A percentile compares a stretch with the other conserved stretches of the same genome.
phyloP scores from a whole-genome alignment of 2,329 filamentous ascomycete genomes.

The Fusarium kyushuense region DNA sequence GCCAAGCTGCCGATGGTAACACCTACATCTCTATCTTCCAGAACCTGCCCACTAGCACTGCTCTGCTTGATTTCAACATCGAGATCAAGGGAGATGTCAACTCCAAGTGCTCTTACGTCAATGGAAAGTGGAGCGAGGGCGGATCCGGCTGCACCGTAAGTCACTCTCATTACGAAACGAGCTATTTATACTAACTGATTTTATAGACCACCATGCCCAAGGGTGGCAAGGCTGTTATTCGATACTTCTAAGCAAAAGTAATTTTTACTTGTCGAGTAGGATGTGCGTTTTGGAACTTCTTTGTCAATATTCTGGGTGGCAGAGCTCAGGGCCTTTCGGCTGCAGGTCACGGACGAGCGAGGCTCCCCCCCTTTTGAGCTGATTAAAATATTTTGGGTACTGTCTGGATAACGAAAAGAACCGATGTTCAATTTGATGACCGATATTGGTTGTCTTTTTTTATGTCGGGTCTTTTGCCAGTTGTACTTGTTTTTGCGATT shows the following conservation, averaged over 20 bases:
- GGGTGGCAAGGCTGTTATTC: slow-evolving; percentile 59
- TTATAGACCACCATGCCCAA: slow-evolving; percentile 58
- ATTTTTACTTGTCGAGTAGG: slow-evolving; percentile 28
- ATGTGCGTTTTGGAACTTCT: slow-evolving; percentile 51
- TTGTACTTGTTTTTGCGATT: slow-evolving; percentile 28
- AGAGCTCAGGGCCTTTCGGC: slow-evolving; percentile 40
- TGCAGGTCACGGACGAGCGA: slow-evolving; percentile 36
- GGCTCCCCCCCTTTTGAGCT: slow-evolving; percentile 42
- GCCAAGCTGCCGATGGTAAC: slow-evolving; percentile 67
- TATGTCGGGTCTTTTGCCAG: slow-evolving; percentile 34
- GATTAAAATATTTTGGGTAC: slow-evolving; percentile 40
- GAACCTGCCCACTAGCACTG: slow-evolving; percentile 80
- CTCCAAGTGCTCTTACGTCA: slow-evolving; percentile 72
- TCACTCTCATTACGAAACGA: background rate
- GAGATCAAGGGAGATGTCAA: slow-evolving; percentile 75
- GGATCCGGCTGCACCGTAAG: slow-evolving; percentile 83
- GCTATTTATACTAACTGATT: slow-evolving; percentile 35
- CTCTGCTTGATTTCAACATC: slow-evolving; percentile 81
- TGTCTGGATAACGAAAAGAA: slow-evolving; percentile 33
- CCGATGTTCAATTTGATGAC: slow-evolving; percentile 33
- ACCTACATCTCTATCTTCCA: slow-evolving; percentile 88
- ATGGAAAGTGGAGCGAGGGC: slow-evolving; percentile 71
- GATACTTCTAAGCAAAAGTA: slow-evolving; percentile 54
- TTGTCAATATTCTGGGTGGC: slow-evolving; percentile 52
- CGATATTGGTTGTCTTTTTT: slow-evolving; percentile 36